phyloP scores from a whole-genome alignment of 345 rosid species.

The Streptanthus diversifolius region DNA sequence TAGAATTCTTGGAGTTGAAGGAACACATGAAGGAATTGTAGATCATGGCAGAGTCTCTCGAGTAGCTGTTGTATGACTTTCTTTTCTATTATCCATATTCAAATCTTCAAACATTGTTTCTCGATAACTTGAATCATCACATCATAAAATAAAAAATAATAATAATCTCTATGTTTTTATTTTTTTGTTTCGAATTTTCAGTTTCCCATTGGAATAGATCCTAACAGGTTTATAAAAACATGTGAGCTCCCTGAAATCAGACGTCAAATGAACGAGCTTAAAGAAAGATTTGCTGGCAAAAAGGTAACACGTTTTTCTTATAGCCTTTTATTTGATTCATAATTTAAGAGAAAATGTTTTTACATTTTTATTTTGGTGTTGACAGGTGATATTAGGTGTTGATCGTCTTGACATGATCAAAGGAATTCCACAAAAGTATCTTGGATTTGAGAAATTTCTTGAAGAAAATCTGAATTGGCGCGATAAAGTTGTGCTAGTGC shows the following conservation, averaged over 20 bases:
- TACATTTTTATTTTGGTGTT: not conserved
- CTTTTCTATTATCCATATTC: no score
- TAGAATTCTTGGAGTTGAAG: constrained; percentile 91
- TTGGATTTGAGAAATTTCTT: constrained; percentile 89
- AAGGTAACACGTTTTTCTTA: constrained; percentile 45
- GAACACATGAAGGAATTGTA: constrained; percentile 90
- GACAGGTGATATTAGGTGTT: no score
- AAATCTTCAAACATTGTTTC: constrained; percentile 16
- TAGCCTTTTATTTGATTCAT: not conserved
- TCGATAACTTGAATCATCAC: not conserved
- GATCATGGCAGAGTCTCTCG: constrained; percentile 84
- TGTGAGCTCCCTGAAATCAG: constrained; percentile 51
- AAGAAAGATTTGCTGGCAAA: constrained; percentile 74
- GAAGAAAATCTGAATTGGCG: constrained; percentile 82
- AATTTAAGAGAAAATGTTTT: not conserved
- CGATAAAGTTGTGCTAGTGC: constrained; percentile 83
- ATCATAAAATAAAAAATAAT: no score
- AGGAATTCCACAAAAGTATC: constrained; percentile 42
- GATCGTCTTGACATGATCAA: no score
- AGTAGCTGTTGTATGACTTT: constrained; percentile 81
- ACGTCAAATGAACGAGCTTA: constrained; percentile 64
- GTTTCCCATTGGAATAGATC: constrained; percentile 98
- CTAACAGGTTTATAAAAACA: constrained; percentile 65
- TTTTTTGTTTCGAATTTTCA: constrained; percentile 24
- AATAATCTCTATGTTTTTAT: not conserved